These are phyloP conservation scores for Phytophthora foliorum DNA, from an alignment of 352 stramenopile species.

Conservation along the genomic window DNA sequence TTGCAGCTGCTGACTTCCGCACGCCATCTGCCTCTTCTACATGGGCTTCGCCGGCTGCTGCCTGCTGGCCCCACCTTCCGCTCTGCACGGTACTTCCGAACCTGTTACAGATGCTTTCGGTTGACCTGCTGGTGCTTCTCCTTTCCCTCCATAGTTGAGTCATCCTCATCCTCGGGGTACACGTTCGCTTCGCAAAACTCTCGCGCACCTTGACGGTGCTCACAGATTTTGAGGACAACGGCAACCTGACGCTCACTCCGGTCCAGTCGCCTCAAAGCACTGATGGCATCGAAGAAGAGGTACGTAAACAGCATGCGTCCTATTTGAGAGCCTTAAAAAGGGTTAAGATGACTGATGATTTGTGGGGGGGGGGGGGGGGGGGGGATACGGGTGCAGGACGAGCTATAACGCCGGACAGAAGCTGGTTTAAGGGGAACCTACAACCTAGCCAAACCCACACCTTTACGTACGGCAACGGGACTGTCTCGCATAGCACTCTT, in stretches of 20 bases:
- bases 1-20: no score
- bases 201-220: neutral
- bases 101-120: no score
- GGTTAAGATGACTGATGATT: neutral
- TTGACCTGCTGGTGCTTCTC: neutral
- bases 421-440: constrained; percentile 9
- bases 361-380: no score
- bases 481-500: neutral
- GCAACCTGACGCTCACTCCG: neutral
- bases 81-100: no score
- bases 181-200: constrained; percentile 10
- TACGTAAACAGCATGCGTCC: constrained; percentile 1
- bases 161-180: constrained; percentile 2
- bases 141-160: constrained; percentile 1
- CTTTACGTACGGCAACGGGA: constrained; percentile 8
- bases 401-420: neutral
- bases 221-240: constrained; percentile 10
- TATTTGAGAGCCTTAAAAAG: constrained; percentile 13
- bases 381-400: neutral
- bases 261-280: neutral
- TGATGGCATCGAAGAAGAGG: constrained; percentile 3
- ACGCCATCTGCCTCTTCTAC: no score
- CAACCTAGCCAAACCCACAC: neutral
- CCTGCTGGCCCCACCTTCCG: no score
- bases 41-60: no score